Base-by-base conservation (phyloP, 306 rosid genomes). In the Styphnolobium japonicum region DNA sequence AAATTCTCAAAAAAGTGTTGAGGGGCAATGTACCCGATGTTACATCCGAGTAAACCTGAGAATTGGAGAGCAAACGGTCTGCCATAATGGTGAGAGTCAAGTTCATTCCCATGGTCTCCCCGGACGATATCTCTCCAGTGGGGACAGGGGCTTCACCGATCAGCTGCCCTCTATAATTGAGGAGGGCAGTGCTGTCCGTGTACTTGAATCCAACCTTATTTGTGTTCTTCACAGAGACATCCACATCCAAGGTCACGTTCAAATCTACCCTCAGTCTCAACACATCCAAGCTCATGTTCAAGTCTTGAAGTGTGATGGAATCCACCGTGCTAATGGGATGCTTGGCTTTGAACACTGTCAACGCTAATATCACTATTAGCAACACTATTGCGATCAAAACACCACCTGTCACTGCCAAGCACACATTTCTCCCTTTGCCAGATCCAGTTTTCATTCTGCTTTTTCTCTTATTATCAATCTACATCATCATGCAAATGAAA, bases 121-220 rank as follows among this genome's bases (percentile, higher is more conserved):
- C 78, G 6, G 88, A 31, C 0, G 72, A 33, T 3, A 89, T 84
- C 12, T 77, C 9, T n/a, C 80, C 93, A 22, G 79, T 63, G 0
- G 78, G 90, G 2, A 90, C 34, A 1, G 77, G 82, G 0, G 67
- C 94, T 60, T 86, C 92, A 4, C 97, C 98, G 48, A 94, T 75
- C 43, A 39, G 37, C 2, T 42, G 11, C 8, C 94, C 97, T 25
- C 93, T 83, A 84, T 94, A 92, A 65, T 81, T 80, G 65, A 94
- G 58, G 0, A 0, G 16, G 2, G 94, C 87, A 7, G 62, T 75
- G 80, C 88, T 79, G 53, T 85, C 36, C 36, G 37, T 15, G 75
- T 80, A 89, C 80, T 33, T 63, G 75, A 90, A 85, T 2, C 90
- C 90, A 55, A 80, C 76, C 27, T 80, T 83, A 76, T 92, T 94